phyloP scores from a whole-genome alignment of 176 grass and related monocot genomes.

The Dendrocalamus sinicus region DNA sequence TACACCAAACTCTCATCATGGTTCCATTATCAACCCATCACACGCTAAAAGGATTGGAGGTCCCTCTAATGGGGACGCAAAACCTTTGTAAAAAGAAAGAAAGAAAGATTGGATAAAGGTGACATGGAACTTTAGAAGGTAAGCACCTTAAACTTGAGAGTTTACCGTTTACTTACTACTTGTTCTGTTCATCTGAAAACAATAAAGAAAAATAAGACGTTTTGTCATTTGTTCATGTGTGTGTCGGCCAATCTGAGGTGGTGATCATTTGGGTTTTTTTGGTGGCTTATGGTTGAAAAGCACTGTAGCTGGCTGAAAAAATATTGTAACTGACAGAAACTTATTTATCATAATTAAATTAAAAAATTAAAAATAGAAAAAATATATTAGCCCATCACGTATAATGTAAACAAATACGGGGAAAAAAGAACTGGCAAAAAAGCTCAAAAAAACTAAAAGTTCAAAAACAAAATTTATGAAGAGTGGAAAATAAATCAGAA shows the following conservation, averaged over 20 bases:
- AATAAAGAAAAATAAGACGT: neutral
- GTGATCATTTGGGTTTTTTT: no score
- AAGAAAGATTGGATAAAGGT: neutral
- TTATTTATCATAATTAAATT: no score
- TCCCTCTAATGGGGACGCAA: slow-evolving; percentile 25
- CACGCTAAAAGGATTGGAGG: slow-evolving; percentile 26
- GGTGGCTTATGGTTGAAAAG: no score
- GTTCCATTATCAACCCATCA: slow-evolving; percentile 7
- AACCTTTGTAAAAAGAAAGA: neutral
- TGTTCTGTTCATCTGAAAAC: neutral
- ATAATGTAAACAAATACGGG: no score
- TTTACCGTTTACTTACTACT: slow-evolving; percentile 11
- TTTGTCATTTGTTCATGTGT: neutral
- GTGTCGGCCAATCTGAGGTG: slow-evolving; percentile 22
- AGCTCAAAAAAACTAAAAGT: no score
- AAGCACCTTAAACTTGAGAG: slow-evolving; percentile 45
- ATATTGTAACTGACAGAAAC: no score
- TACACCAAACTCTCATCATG: neutral
- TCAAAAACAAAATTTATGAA: no score
- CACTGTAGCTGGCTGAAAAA: no score
- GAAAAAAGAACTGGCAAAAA: no score
- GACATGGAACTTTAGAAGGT: slow-evolving; percentile 12
- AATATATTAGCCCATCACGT: no score
- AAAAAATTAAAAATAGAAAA: no score
- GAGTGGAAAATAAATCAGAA: no score